These are phyloP conservation scores for Tirmania nivea DNA, from an alignment of 495 filamentous ascomycete genomes.

Conservation along the genomic window DNA sequence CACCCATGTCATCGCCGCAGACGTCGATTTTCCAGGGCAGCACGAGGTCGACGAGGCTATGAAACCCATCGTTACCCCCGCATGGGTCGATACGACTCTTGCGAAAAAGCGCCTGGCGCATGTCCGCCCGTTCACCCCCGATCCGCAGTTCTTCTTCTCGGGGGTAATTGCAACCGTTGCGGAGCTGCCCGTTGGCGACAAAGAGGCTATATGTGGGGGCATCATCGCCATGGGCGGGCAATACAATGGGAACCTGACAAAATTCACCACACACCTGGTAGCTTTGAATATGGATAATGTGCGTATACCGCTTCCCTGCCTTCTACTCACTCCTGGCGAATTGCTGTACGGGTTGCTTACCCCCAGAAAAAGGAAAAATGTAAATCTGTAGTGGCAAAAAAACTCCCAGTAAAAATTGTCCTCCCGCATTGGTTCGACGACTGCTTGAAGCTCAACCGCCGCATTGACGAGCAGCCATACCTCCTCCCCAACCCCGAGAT, in stretches of 20 bases:
- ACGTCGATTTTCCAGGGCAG: constrained; percentile 75
- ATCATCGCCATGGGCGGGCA: constrained; percentile 75
- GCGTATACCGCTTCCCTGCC: not conserved
- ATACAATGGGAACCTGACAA: constrained; percentile 45
- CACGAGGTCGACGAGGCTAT: constrained; percentile 43
- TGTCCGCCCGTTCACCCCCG: constrained; percentile 65
- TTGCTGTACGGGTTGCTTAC: no score
- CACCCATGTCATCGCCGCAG: constrained; percentile 67
- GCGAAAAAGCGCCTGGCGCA: constrained; percentile 47
- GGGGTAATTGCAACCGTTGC: constrained; percentile 49
- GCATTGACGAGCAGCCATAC: constrained; percentile 76
- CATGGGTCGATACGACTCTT: constrained; percentile 54
- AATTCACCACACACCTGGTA: constrained; percentile 67
- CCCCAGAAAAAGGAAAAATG: constrained; percentile 37
- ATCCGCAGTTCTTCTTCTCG: constrained; percentile 75
- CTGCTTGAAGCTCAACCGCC: constrained; percentile 71
- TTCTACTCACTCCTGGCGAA: not conserved
- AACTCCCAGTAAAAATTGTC: constrained; percentile 55
- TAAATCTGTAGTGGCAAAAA: constrained; percentile 36
- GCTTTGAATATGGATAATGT: constrained; percentile 51
- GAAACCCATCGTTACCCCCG: constrained; percentile 63
- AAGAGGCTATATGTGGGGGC: constrained; percentile 77
- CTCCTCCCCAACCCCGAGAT: constrained; percentile 71
- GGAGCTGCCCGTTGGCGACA: constrained; percentile 70
- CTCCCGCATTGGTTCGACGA: constrained; percentile 98